Evolutionary conservation across 495 filamentous ascomycete species (phyloP), one percentile per base, ranked within the genome.

Genomic region (Halenospora varia): DNA sequence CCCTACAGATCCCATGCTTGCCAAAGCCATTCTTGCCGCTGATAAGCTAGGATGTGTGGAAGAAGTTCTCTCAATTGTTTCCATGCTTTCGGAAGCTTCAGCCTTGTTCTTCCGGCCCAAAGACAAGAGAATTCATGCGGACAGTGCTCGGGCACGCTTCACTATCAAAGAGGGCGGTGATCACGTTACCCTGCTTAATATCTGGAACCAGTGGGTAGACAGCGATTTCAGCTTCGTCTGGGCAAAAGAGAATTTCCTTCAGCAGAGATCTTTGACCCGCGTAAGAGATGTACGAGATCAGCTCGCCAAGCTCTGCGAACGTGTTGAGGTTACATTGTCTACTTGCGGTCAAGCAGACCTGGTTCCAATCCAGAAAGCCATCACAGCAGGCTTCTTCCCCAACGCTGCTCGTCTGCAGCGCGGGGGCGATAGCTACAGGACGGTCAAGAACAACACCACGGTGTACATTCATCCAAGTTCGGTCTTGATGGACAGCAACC

Each of bases 131-230:
- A 86, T 97, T 47, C 88, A 96, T 68, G 95, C 94, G 20, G 94
- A 97, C 69, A 88, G 88, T 62, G 94, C 94, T 2, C 86, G 93
- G n/a, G 84, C 86, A 25, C 82, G 95, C 2, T 97, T 97, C 74
- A 96, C 94, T 0, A 75, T 92, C 62, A 91, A 90, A 62, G 92
- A 95, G 55, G 94, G 94, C 48, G 94, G 94, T 42, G 94, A 98
- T 71, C 90, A 96, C 66, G 71, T 92, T 11, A 92, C 91, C 0
- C 80, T 93, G 0, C 81, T 98, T n/a, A 96, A 96, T 64, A 88
- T 98, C 67, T 98, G 86, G 87, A 96, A 96, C 70, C 88, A 96
- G 71, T 97, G 92, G 91, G 88, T 95, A 19, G 95, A 98, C 63
- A 83, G 82, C 18, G 92, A 97, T 71, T 98, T 92, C 75, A 86